These are phyloP conservation scores for Echites panduratus DNA, from an alignment of 257 asterid genomes.

Conservation along the genomic window DNA sequence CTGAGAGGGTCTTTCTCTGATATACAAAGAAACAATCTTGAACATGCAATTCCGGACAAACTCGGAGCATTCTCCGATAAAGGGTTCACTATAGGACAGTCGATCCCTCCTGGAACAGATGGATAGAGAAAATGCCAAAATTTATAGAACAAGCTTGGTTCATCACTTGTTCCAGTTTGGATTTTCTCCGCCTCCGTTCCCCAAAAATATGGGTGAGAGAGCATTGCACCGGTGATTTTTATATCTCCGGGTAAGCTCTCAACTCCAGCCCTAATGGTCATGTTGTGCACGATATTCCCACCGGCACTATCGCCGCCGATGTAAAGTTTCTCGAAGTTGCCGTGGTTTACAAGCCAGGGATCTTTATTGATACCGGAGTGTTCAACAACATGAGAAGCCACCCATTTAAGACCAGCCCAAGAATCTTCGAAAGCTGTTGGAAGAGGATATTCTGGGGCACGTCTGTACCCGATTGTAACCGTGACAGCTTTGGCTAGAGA, in stretches of 20 bases:
- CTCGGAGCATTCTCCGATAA: conserved; percentile 11
- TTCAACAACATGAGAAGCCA: conserved; percentile 9
- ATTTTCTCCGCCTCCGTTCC: too few relatives aligned
- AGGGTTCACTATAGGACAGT: conserved; percentile 22
- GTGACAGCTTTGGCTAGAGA: conserved; percentile 12
- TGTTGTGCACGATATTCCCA: conserved; percentile 22
- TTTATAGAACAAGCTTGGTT: too few relatives aligned
- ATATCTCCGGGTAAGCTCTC: conserved; percentile 11
- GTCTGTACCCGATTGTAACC: conserved; percentile 28
- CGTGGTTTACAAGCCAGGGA: conserved; percentile 28
- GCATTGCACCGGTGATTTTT: conserved; percentile 29
- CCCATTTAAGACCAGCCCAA: conserved; percentile 33
- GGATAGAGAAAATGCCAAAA: conserved; percentile 22
- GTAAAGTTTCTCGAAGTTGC: conserved; percentile 24
- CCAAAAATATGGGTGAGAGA: conserved; percentile 29
- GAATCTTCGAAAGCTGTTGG: conserved; percentile 45
- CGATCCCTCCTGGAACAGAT: conserved; percentile 14
- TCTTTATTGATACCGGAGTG: background rate
- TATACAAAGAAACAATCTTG: conserved; percentile 9
- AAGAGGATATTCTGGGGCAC: conserved; percentile 47
- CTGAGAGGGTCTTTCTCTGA: conserved; percentile 17
- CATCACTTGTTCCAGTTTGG: too few relatives aligned
- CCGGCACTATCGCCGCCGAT: conserved; percentile 35
- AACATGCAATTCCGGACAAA: background rate
- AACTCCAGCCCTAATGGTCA: conserved; percentile 7